A percentile compares a stretch with the other conserved stretches of the same genome.
phyloP scores from a whole-genome alignment of 2,329 filamentous ascomycete genomes.

The Neocatenulostroma microsporum region DNA sequence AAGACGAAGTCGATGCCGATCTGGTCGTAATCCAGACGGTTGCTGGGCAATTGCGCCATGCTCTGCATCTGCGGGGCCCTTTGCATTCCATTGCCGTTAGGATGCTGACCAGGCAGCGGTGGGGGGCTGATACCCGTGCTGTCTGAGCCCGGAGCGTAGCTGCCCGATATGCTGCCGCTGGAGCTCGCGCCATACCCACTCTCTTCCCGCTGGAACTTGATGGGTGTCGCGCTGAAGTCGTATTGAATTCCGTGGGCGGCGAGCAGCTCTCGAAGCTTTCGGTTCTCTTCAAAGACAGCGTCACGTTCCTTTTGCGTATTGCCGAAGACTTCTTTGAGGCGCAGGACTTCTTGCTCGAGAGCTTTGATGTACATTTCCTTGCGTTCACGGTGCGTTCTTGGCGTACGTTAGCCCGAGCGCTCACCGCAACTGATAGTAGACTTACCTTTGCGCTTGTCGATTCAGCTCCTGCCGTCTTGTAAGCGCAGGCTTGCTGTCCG shows the following conservation, averaged over 20 bases:
- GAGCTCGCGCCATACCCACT: constrained; percentile 40
- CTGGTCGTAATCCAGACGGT: constrained; percentile 64
- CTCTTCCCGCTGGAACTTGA: constrained; percentile 27
- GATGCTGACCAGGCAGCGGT: constrained; percentile 13
- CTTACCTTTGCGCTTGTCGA: constrained; percentile 85
- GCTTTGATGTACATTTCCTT: constrained; percentile 95
- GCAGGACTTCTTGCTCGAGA: constrained; percentile 82
- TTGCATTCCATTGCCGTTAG: constrained; percentile 2
- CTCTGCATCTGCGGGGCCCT: constrained; percentile 12
- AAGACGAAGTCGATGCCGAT: constrained; percentile 84
- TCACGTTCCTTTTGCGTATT: constrained; percentile 68
- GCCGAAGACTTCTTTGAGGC: constrained; percentile 77
- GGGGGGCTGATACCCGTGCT: constrained; percentile 42
- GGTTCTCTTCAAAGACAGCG: constrained; percentile 69
- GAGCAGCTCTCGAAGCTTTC: constrained; percentile 58
- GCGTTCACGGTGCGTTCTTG: constrained; percentile 87
- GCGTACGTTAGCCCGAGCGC: not conserved
- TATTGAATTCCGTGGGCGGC: constrained; percentile 52
- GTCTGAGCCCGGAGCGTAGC: constrained; percentile 46
- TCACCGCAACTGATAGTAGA: constrained; percentile 8
- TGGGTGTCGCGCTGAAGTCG: constrained; percentile 37
- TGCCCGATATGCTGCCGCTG: constrained; percentile 54
- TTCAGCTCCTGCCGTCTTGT: constrained; percentile 91
- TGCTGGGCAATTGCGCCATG: constrained; percentile 26
- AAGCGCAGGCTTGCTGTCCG: constrained; percentile 88